Evolutionary conservation across 2,329 filamentous ascomycete species (phyloP), one percentile per base, ranked within the genome.

Genomic region (Simplicillium aogashimaense): DNA sequence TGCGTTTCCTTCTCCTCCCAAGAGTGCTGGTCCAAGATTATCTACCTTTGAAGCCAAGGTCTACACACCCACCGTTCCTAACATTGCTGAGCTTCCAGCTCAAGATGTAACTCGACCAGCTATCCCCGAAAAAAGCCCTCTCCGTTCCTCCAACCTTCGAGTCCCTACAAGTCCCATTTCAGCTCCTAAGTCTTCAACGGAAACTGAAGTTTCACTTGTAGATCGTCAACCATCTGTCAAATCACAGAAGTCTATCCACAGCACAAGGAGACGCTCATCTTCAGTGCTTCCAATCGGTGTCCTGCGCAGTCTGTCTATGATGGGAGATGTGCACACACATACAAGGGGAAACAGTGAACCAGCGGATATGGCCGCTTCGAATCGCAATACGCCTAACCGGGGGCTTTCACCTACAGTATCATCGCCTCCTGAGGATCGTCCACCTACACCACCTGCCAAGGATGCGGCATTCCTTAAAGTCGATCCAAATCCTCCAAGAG

Each of bases 1-100:
- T 7, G 68, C 72, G 16, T 60, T 75, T n/a, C 70, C 70, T 7
- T 56, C 61, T 14, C 59, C 67, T 1, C 69, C 73, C 2, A 64
- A 61, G 37, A 69, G 58, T 42, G 60, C 64, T 14, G 58, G 59
- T 17, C 40, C 43, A 11, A 35, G 20, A 20, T 8, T 37, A 9
- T 34, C 15, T 29, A 36, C 37, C 15, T 12, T 20, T 30, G 31
- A 30, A n/a, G 15, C 8, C 35, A 41, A 37, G 31, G 38, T 14
- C 3, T 37, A 35, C 11, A 31, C 40, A 13, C 35, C 30, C 29
- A 41, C 16, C 20, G 20, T 38, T 15, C 10, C 20, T 9, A 25
- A 25, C 20, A 25, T 25, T 9, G 20, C 20, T 9, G 20, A 25
- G 20, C 15, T 16, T 3, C 13, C 15, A 6, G 10, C 14, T 35